Base-by-base conservation (phyloP, 2,329 filamentous ascomycete genomes). In the Nemania bipapillata region DNA sequence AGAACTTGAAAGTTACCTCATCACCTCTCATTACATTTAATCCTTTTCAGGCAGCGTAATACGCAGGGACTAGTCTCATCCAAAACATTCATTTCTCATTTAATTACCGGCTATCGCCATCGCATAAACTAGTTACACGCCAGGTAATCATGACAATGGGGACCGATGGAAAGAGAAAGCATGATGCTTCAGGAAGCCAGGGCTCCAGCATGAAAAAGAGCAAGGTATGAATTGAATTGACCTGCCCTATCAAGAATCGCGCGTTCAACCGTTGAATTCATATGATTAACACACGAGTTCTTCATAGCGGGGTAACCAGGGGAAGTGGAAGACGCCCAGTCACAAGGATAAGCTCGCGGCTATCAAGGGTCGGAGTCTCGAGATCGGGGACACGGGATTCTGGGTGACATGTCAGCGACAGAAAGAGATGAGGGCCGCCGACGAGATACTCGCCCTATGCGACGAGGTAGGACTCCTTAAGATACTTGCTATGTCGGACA, bases 321-420 rank as follows among this genome's bases (percentile, higher is more conserved):
- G 87, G 11, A 87, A 84, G 76, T 91, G 89, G 89, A 85, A 86
- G 75, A 90, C 88, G 28, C 81, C 88, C 15, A 85, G 88, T 68
- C 87, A 90, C 53, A 83, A 84, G 74, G 80, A 81, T 37, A 89
- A 86, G 75, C 72, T 82, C 50, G 80, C 81, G 22, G 78, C 74
- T 32, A 30, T 75, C 15, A 76, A 80, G 58, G 78, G 80, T 68
- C 80, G 80, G 45, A 77, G 79, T 12, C 80, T 94, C 55, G 87
- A 92, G 73, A 83, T 90, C 4, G 91, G 91, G 4, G 91, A 94
- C 75, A 83, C 85, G 60, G 92, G 92, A 4, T 89, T 95, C 66
- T 95, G 91, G 91, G 90, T 90, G 30, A 94, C 92, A 0, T 94
- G 91, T 77, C 88, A 90, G 59, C 87, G 90, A 76, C 87, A 88